Percentiles rank a stretch among this genome's conserved stretches.
phyloP scores from a whole-genome alignment of 371 early-diverging fungal species.

The Rhizomucor miehei region DNA sequence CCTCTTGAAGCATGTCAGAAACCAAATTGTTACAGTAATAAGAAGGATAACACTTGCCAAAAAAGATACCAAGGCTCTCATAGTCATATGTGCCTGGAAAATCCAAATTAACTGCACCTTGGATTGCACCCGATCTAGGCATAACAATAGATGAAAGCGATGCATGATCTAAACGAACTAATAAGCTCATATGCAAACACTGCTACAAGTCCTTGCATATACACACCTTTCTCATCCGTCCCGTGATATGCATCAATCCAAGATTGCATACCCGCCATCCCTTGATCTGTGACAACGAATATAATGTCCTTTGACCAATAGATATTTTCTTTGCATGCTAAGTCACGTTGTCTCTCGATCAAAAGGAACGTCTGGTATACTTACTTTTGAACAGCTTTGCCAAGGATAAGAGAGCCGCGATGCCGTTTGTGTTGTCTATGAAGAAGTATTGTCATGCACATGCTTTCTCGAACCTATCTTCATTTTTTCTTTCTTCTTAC shows the following conservation, averaged over 20 bases:
- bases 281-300: constrained; percentile 79
- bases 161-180: constrained; percentile 4
- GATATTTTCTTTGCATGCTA: constrained; percentile 49
- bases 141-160: constrained; percentile 31
- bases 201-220: constrained; percentile 1
- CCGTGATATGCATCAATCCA: constrained; percentile 96
- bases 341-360: too few relatives aligned
- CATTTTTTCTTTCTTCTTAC: constrained; percentile 23
- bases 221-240: constrained; percentile 30
- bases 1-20: constrained; percentile 51
- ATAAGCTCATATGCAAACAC: neutral
- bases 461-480: neutral
- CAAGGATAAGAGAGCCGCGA: constrained; percentile 70
- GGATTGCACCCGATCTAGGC: constrained; percentile 81
- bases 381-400: constrained; percentile 75
- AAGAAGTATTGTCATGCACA: neutral
- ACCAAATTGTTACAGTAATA: neutral
- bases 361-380: constrained; percentile 4
- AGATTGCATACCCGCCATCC: constrained; percentile 71
- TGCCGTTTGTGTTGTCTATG: constrained; percentile 73
- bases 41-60: constrained; percentile 48
- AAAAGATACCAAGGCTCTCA: constrained; percentile 72
- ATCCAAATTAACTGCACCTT: constrained; percentile 87
- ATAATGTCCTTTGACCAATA: constrained; percentile 94
- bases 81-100: constrained; percentile 73